Base-by-base conservation (phyloP, 768 basidiomycete species). In the Pseudohyphozyma bogoriensis region DNA sequence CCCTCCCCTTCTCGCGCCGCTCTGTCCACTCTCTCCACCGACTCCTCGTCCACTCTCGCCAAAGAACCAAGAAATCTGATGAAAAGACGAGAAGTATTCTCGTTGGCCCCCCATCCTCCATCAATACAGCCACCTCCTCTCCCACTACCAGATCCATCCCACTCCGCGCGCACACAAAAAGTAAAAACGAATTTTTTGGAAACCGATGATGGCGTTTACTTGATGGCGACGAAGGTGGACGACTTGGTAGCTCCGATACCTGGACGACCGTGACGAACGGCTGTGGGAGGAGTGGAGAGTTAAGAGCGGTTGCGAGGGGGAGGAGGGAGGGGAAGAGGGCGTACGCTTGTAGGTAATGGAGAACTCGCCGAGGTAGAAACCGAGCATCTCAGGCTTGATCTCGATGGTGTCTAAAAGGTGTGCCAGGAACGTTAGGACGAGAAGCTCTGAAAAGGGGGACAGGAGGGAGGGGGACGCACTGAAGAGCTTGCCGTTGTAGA, bases 341-440 rank as follows among this genome's bases (percentile, higher is more conserved):
- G 15, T 26, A 49, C 47, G 47, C 26, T n/a, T n/a, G 55, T 64
- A 56, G 18, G 65, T 55, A 52, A 62, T 58, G 35, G 74, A 76
- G 74, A 77, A 76, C 79, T 99, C 95, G 65, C 81, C 95, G 74
- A 97, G 90, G 80, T 99, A 97, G 83, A 93, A 92, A 61, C 95
- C 95, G 65, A 87, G 89, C 95, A 99, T 99, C 78, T 99, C 95
- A 68, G 95, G 92, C 81, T 93, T 97, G 81, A 97, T 92, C 78
- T 97, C 93, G 66, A 96, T 90, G 45, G 89, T 85, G 67, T 68
- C 57, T 65, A n/a, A n/a, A n/a, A n/a, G n/a, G 55, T 33, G 18
- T 9, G 37, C 65, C 70, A 72, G 72, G 33, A 20, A 24, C 4
- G 45, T 47, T 31, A 40, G n/a, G n/a, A n/a, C n/a, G n/a, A n/a